These are phyloP conservation scores for Psidium guajava DNA, from an alignment of 345 rosid species.

Conservation along the genomic window DNA sequence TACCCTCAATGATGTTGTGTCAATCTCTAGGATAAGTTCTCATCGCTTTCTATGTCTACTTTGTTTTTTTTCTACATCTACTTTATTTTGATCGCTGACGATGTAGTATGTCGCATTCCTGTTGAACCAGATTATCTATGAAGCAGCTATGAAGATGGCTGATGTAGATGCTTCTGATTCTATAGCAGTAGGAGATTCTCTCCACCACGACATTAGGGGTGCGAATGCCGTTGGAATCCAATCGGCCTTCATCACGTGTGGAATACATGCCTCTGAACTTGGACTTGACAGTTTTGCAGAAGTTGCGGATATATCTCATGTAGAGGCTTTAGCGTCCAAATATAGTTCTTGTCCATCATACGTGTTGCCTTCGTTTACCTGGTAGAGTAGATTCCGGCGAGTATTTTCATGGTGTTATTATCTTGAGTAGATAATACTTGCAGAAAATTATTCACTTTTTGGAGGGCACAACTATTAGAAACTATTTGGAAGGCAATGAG, in stretches of 20 bases:
- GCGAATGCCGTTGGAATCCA: constrained; percentile 78
- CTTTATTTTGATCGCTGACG: not conserved
- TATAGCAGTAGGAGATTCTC: constrained; percentile 82
- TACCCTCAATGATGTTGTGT: not conserved
- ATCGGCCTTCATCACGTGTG: constrained; percentile 60
- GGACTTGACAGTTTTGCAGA: constrained; percentile 54
- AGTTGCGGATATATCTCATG: constrained; percentile 43
- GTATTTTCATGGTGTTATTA: not conserved
- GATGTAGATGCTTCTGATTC: constrained; percentile 46
- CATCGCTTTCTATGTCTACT: not conserved
- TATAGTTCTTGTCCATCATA: constrained; percentile 55
- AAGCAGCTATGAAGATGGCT: constrained; percentile 62
- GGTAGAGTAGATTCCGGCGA: constrained; percentile 20
- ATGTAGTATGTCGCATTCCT: not conserved
- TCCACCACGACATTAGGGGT: constrained; percentile 86
- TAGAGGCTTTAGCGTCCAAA: constrained; percentile 46
- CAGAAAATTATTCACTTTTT: not conserved
- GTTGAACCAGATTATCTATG: constrained; percentile 58
- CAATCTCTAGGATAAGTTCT: not conserved
- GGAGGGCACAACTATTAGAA: not conserved
- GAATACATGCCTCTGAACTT: constrained; percentile 75
- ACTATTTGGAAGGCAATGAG: not conserved
- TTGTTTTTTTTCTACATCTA: not conserved
- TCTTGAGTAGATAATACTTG: not conserved
- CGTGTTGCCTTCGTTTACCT: constrained; percentile 59